Base-by-base conservation (phyloP, 768 basidiomycete species). In the Boletus rubropictus region DNA sequence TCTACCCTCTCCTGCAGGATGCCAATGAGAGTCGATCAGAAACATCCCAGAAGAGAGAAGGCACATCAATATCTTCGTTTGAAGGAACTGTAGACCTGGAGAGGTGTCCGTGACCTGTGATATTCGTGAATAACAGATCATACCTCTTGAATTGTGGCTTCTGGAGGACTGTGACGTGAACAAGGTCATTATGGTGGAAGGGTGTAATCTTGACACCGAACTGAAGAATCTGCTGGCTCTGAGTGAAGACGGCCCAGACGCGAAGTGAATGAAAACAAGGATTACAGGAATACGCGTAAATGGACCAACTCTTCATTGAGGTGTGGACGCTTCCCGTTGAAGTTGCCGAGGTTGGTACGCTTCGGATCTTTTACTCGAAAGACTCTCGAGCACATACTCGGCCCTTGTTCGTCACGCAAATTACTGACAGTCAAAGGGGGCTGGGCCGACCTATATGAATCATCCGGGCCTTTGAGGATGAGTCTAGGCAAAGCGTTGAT, bases 101-200 rank as follows among this genome's bases (percentile, higher is more conserved):
- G 36, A 28, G 15, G 28, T 36, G 5, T 27, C 41, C 31, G 9
- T 20, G 42, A 32, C 47, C 39, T 24, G 53, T 54, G 36, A 43
- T 34, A 34, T 60, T 55, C 17, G 42, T 53, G 31, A 60, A 58
- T 2, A 45, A 34, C 0, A 46, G 40, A 1, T 55, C 55, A 7
- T 44, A 44, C 34, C 35, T 53, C 37, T 33, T 46, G 1, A 61
- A 41, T 2, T 59, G 47, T 14, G 53, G 53, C 5, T 48, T 44
- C 18, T 62, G 53, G 5, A 61, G 48, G 29, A 42, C 42, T 20
- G 38, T 46, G 7, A 46, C 54, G 15, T 52, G 38, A 10, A 14
- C 44, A 12, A 50, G 49, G 20, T 55, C 57, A 33, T 27, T 10
- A 27, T 27, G 7, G 8, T 27, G 3, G 24, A 24, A 3, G 7